Evolutionary conservation across 2,329 filamentous ascomycete species (phyloP), one percentile per base, ranked within the genome.

Genomic region (Fusarium falciforme): DNA sequence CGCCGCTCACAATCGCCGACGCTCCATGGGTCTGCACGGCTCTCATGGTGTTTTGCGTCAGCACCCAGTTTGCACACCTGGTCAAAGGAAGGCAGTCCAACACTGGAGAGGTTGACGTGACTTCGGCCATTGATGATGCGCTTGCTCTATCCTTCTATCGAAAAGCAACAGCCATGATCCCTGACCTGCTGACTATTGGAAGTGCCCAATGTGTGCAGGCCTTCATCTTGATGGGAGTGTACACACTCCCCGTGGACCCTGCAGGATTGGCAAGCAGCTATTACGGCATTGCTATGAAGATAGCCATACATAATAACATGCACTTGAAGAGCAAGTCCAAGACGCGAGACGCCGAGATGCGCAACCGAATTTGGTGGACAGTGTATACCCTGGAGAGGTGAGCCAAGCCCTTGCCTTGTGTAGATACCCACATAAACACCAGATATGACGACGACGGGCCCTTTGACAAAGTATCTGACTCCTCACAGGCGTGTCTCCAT

Each of bases 341-440:
- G 5, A 14, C 29, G 1, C 11, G 16, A 9, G 61, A 72, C 16
- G 16, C 38, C 3, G 67, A 72, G 47, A 54, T 70, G 12, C 49
- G 64, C 16, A 67, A 70, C 12, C 31, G 70, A 33, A 58, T 72
- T 4, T 72, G 70, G 70, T 72, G 64, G 70, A 72, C 70, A 9
- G 64, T 62, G n/a, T 72, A 65, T 49, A 68, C 64, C 16, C 33
- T 72, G 10, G 70, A 72, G 20, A 70, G 70, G 70, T 68, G 31
- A 8, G 54, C n/a, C 8, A 40, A 4, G 27, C 14, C 16, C 16
- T 40, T 59, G 20, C 17, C 33, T 27, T 27, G 25, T 27, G 25
- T 27, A 27, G 1, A 27, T 27, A 7, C 27, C 6, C 27, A 27
- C 22, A 22, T 22, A 22, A 22, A 22, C 22, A 22, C 22, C 22